A percentile compares a stretch with the other conserved stretches of the same genome.
These are phyloP conservation scores for Verticillium zaregamsianum DNA, from an alignment of 2,329 filamentous ascomycete species.

Conservation along the genomic window DNA sequence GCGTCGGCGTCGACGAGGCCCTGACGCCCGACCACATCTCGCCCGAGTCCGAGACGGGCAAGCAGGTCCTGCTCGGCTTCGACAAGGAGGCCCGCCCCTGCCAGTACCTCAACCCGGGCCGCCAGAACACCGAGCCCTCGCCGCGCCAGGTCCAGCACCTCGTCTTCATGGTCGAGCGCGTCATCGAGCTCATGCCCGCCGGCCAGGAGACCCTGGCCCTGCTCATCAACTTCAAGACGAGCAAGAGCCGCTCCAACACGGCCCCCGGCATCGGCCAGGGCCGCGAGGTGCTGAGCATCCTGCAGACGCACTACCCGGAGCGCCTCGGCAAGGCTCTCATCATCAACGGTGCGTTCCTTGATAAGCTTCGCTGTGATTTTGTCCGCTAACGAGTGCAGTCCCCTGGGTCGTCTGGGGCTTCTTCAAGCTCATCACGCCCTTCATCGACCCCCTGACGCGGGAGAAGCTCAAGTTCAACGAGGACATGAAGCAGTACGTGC, in stretches of 20 bases:
- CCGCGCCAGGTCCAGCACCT: slow-evolving; percentile 89
- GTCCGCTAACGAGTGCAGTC: slow-evolving; percentile 44
- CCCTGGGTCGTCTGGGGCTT: slow-evolving; percentile 90
- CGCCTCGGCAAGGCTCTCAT: slow-evolving; percentile 83
- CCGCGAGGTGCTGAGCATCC: slow-evolving; percentile 79
- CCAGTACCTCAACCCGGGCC: slow-evolving; percentile 82
- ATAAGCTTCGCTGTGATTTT: too few species aligned
- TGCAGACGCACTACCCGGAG: slow-evolving; percentile 96
- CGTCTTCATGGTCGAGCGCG: slow-evolving; percentile 91
- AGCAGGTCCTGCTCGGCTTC: slow-evolving; percentile 85
- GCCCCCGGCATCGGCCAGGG: slow-evolving; percentile 70
- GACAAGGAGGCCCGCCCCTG: slow-evolving; percentile 84
- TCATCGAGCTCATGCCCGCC: slow-evolving; percentile 80
- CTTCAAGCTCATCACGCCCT: slow-evolving; percentile 93
- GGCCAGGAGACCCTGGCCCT: slow-evolving; percentile 84
- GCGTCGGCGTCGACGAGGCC: slow-evolving; percentile 53
- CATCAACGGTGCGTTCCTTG: slow-evolving; percentile 77
- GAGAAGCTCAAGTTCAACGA: slow-evolving; percentile 98
- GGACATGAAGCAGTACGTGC: slow-evolving; percentile 78
- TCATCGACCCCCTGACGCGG: slow-evolving; percentile 91
- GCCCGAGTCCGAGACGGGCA: slow-evolving; percentile 92
- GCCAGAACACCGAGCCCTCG: slow-evolving; percentile 86
- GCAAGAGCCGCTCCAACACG: slow-evolving; percentile 68
- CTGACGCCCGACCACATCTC: slow-evolving; percentile 85
- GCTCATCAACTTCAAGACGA: slow-evolving; percentile 86